These are phyloP conservation scores for Aspergillus avenaceus DNA, from an alignment of 495 filamentous ascomycete species.

Conservation along the genomic window DNA sequence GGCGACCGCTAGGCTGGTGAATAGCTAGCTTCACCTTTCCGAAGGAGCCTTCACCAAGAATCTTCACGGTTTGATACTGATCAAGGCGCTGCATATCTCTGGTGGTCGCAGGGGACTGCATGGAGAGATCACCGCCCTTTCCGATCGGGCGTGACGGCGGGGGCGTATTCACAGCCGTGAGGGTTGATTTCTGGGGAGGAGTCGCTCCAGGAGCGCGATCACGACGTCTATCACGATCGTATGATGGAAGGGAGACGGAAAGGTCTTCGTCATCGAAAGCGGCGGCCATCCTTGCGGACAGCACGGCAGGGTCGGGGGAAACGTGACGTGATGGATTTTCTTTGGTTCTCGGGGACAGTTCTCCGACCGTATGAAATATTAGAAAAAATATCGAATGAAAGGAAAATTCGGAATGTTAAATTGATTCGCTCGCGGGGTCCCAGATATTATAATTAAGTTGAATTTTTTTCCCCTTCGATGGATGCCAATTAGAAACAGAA, in stretches of 20 bases:
- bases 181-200: conserved; percentile 23
- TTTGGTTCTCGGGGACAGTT: not conserved
- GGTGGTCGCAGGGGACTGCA: conserved; percentile 41
- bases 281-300: conserved; percentile 40
- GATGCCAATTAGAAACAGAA: conserved; percentile 1
- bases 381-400: not conserved
- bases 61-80: conserved; percentile 83
- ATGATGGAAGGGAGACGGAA: conserved; percentile 73
- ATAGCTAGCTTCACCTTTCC: conserved; percentile 97
- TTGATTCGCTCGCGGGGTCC: not conserved
- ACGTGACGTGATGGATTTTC: conserved; percentile 45
- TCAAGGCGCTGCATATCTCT: conserved; percentile 75
- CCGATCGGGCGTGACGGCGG: conserved; percentile 39
- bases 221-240: conserved; percentile 16
- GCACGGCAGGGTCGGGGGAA: conserved; percentile 9
- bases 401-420: not conserved
- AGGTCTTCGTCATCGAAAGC: conserved; percentile 83
- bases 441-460: not conserved
- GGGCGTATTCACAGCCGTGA: conserved; percentile 46
- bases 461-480: no score
- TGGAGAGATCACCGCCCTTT: conserved; percentile 26
- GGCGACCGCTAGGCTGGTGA: conserved; percentile 83
- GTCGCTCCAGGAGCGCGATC: conserved; percentile 7
- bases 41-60: conserved; percentile 93
- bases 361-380: conserved; percentile 13